These are phyloP conservation scores for Trypanosoma theileri DNA, from an alignment of 208 protist genomes.

Conservation along the genomic window DNA sequence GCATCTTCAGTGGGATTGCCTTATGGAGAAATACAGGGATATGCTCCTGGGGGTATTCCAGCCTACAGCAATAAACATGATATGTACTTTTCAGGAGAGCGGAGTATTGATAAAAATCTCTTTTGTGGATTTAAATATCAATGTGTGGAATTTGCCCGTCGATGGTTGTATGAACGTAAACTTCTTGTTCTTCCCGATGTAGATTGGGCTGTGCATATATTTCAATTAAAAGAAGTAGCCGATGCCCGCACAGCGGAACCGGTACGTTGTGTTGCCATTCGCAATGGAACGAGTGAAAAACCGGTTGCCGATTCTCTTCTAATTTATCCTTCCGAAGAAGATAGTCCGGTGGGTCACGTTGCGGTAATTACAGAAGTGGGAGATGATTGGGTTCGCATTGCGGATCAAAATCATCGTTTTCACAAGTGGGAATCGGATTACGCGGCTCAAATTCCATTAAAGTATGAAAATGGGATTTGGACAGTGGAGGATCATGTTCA, in stretches of 20 bases:
- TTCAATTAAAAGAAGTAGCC: conserved; percentile 56
- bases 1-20: conserved; percentile 30
- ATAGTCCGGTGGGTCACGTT: conserved; percentile 68
- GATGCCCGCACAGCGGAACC: conserved; percentile 58
- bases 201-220: conserved; percentile 82
- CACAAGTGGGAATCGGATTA: conserved; percentile 74
- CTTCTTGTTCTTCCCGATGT: conserved; percentile 78
- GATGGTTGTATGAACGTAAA: conserved; percentile 82
- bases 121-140: conserved; percentile 91
- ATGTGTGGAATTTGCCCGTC: conserved; percentile 88
- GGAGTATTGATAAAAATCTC: conserved; percentile 69
- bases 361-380: conserved; percentile 84
- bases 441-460: conserved; percentile 54
- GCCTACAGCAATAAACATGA: conserved; percentile 91
- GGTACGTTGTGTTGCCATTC: conserved; percentile 48
- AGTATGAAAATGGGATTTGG: conserved; percentile 56
- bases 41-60: conserved; percentile 67
- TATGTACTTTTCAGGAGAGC: conserved; percentile 85
- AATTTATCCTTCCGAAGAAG: conserved; percentile 62
- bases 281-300: conserved; percentile 58
- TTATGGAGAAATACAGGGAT: conserved; percentile 76
- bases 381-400: conserved; percentile 80
- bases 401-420: conserved; percentile 87
- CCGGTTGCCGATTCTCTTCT: conserved; percentile 78
- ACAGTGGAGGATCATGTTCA: conserved; percentile 70